A percentile compares a stretch with the other conserved stretches of the same genome.
These are phyloP conservation scores for Neckera pumila DNA, from an alignment of 225 moss, liverwort and hornwort species.

Conservation along the genomic window DNA sequence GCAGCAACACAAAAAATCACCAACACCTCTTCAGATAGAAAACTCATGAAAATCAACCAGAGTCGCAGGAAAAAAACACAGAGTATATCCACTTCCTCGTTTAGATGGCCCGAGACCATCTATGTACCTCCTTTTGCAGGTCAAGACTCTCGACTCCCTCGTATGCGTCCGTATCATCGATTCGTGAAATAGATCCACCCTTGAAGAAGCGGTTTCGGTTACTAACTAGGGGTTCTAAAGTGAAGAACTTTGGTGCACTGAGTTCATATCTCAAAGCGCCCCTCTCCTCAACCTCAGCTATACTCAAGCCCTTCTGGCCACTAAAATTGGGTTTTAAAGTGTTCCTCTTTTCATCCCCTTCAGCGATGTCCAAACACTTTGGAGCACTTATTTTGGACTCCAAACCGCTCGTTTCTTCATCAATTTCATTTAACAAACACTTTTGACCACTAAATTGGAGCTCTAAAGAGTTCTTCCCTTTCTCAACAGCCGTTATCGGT, in stretches of 20 bases:
- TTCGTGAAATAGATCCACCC: conserved; percentile 1
- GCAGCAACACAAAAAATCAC: neutral
- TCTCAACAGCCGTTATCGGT: neutral
- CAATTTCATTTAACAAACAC: neutral
- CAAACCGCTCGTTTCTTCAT: neutral
- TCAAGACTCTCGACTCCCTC: conserved; percentile 4
- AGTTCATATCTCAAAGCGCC: neutral
- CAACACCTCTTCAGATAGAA: neutral
- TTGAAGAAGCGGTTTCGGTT: neutral
- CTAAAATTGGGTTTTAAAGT: neutral
- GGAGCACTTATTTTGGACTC: neutral
- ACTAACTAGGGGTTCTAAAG: conserved; percentile 3
- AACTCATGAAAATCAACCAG: neutral
- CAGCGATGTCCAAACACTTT: neutral
- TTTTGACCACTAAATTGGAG: neutral
- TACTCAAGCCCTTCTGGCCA: neutral
- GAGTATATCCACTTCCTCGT: neutral
- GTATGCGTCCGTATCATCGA: conserved; percentile 9
- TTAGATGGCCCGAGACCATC: neutral
- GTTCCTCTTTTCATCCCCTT: neutral
- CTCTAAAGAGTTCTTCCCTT: neutral
- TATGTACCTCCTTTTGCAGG: conserved; percentile 27
- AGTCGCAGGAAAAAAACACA: neutral
- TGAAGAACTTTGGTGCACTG: neutral
- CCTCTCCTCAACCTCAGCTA: neutral